Evolutionary conservation across 1,284 basidiomycete species (phyloP).

Genomic region (Leccinum subrobustum): DNA sequence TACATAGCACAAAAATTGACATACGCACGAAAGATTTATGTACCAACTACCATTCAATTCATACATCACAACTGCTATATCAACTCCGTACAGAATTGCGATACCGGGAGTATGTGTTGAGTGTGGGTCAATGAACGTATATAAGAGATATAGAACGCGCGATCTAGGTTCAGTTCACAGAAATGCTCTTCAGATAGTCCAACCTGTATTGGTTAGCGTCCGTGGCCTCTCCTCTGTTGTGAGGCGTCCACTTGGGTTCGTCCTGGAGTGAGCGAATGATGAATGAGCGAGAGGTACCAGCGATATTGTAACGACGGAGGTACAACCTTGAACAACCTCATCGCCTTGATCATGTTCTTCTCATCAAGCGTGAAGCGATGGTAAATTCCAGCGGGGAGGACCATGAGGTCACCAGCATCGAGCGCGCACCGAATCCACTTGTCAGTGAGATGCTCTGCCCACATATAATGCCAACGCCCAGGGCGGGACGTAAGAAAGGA

Average conservation of each 20-base stretch:
- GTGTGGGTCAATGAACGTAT: background rate
- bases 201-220: constrained; percentile 65
- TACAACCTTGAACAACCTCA: constrained; percentile 75
- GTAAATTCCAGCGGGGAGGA: constrained; percentile 81
- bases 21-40: too few species aligned
- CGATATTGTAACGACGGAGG: background rate
- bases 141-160: background rate
- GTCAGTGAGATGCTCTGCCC: constrained; percentile 51
- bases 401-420: constrained; percentile 68
- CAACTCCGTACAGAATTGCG: background rate
- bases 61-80: background rate
- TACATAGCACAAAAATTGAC: too few species aligned
- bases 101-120: background rate
- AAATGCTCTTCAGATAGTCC: constrained; percentile 54
- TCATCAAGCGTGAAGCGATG: constrained; percentile 84
- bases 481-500: background rate
- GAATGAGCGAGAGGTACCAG: background rate
- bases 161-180: constrained; percentile 28
- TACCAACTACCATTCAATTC: too few species aligned
- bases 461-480: background rate
- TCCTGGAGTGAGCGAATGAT: constrained; percentile 47
- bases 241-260: constrained; percentile 83
- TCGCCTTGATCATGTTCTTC: constrained; percentile 63
- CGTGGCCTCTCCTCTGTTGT: constrained; percentile 61
- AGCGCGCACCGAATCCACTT: constrained; percentile 75